Evolutionary conservation across 2,329 filamentous ascomycete species (phyloP).

Genomic region (Fusarium austroafricanum): DNA sequence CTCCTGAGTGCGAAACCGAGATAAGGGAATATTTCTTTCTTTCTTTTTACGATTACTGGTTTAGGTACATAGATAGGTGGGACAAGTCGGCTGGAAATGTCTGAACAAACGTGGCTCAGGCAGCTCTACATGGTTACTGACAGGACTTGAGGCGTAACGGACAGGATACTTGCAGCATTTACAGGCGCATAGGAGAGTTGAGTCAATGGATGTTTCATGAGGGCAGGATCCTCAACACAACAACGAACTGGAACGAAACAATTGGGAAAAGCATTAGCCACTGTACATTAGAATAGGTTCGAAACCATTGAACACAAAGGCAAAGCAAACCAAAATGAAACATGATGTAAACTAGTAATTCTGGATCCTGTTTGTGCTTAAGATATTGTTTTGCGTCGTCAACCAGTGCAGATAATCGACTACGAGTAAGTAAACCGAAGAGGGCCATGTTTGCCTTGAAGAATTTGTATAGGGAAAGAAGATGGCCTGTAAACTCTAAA

Average conservation of each 20-base stretch:
- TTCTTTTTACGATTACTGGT: background rate
- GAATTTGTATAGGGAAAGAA: background rate
- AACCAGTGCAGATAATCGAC: no score
- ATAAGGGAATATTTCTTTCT: background rate
- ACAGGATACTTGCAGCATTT: constrained; percentile 35
- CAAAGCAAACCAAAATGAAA: constrained; percentile 7
- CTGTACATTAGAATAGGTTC: constrained; percentile 29
- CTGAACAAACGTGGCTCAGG: constrained; percentile 2
- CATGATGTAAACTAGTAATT: background rate
- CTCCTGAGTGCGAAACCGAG: constrained; percentile 12
- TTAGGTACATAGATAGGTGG: background rate
- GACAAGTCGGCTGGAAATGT: constrained; percentile 5
- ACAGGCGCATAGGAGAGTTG: constrained; percentile 28
- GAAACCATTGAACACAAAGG: constrained; percentile 5
- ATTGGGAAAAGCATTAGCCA: constrained; percentile 19
- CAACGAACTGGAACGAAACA: constrained; percentile 26
- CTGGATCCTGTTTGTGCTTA: background rate
- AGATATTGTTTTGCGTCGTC: background rate
- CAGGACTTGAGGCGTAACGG: constrained; percentile 19
- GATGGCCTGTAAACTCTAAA: constrained; percentile 19
- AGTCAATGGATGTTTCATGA: constrained; percentile 22
- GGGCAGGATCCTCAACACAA: constrained; percentile 29
- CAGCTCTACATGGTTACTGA: constrained; percentile 2
- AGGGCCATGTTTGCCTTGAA: background rate
- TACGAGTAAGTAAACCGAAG: background rate